Conservation (phyloP, 495 filamentous ascomycete species). For the Xylaria acuta region DNA sequence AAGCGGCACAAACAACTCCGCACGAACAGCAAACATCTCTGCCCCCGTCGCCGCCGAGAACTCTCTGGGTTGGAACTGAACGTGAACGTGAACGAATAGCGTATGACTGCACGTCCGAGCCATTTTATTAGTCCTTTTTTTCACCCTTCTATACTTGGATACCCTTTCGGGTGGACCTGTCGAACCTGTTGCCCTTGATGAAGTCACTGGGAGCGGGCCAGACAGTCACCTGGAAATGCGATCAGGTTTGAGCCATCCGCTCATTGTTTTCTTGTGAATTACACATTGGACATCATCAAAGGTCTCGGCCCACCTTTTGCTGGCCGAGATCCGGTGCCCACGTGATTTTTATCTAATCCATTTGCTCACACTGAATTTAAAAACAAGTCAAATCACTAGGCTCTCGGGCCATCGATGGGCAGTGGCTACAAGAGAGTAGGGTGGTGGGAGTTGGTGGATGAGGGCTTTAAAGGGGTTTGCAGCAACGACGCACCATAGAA, state of each 20-base stretch:
- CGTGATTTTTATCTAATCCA: slow-evolving; percentile 50
- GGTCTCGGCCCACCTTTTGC: slow-evolving; percentile 50
- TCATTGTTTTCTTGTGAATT: slow-evolving; percentile 43
- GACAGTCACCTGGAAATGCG: slow-evolving; percentile 37
- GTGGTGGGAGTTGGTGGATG: slow-evolving; percentile 31
- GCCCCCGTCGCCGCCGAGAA: slow-evolving; percentile 96
- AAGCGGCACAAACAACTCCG: slow-evolving; percentile 75
- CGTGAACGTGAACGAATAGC: slow-evolving; percentile 26
- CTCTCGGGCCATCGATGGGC: slow-evolving; percentile 32
- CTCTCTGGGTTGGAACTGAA: slow-evolving; percentile 96
- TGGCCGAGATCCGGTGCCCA: slow-evolving; percentile 45
- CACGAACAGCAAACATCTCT: slow-evolving; percentile 72
- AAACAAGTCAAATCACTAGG: slow-evolving; percentile 18
- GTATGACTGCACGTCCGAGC: slow-evolving; percentile 39
- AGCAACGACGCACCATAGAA: slow-evolving; percentile 35
- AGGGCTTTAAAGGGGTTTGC: slow-evolving; percentile 34
- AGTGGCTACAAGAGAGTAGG: slow-evolving; percentile 32
- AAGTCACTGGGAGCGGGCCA: slow-evolving; percentile 34
- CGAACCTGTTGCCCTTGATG: slow-evolving; percentile 29
- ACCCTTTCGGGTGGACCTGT: slow-evolving; percentile 49
- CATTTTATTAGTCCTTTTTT: slow-evolving; percentile 35
- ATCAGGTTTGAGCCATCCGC: slow-evolving; percentile 34
- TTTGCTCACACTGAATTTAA: slow-evolving; percentile 36
- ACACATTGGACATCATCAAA: slow-evolving; percentile 39
- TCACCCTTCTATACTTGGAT: slow-evolving; percentile 56